Conservation (phyloP, 805 yeast species). For the Ogataea zsoltii region DNA sequence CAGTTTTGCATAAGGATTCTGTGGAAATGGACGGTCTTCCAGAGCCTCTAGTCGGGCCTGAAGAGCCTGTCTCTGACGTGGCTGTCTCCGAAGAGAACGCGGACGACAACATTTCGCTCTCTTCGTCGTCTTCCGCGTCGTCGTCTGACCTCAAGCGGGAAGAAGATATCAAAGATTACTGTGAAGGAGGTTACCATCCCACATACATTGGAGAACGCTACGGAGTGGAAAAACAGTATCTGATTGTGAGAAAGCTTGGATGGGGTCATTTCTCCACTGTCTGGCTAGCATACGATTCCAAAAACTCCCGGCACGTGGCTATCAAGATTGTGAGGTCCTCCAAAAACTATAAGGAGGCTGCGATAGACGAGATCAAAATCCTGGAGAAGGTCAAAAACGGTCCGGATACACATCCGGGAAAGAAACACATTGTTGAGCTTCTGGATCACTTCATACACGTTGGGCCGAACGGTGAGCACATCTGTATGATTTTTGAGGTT, state of each 20-base stretch:
- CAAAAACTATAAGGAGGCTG: constrained; percentile 58
- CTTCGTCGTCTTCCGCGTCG: not conserved
- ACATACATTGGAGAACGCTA: constrained; percentile 56
- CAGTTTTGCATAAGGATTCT: too few relatives aligned
- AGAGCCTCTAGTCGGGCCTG: not conserved
- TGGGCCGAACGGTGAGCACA: constrained; percentile 66
- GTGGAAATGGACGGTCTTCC: too few relatives aligned
- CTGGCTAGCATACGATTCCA: constrained; percentile 56
- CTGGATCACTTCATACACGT: constrained; percentile 54
- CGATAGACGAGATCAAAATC: constrained; percentile 59
- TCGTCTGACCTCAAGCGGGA: constrained; percentile 37
- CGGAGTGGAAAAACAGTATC: constrained; percentile 45
- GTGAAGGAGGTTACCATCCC: constrained; percentile 66
- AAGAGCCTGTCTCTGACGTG: not conserved
- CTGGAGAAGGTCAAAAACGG: constrained; percentile 38
- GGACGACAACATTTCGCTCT: too few relatives aligned
- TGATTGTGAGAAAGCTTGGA: constrained; percentile 57
- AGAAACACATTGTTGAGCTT: constrained; percentile 50
- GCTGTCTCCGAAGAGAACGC: too few relatives aligned
- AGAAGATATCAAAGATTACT: constrained; percentile 54
- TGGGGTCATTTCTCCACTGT: constrained; percentile 76
- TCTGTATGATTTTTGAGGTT: constrained; percentile 67
- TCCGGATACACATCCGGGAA: constrained; percentile 48
- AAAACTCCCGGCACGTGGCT: constrained; percentile 50
- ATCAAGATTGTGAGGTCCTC: constrained; percentile 61